phyloP scores from a whole-genome alignment of 2,329 filamentous ascomycete genomes.

The Colletotrichum endophyticum region DNA sequence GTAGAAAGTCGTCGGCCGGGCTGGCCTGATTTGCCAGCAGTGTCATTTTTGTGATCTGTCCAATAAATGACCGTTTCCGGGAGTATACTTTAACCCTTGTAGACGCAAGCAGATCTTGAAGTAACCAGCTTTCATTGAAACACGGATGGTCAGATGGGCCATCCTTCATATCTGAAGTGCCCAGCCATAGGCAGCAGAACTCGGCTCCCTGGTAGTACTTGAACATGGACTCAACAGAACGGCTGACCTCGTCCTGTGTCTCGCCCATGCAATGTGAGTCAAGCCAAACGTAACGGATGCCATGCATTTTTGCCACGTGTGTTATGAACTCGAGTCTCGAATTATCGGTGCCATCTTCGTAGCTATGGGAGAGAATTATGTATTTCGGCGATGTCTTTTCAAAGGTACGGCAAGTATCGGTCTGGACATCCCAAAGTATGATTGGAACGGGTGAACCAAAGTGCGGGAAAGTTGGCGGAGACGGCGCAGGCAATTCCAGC shows the following conservation, averaged over 20 bases:
- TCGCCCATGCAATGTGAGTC: not conserved
- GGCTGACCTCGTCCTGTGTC: not conserved
- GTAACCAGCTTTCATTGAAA: not conserved
- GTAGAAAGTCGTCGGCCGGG: no score
- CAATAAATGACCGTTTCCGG: rapidly evolving
- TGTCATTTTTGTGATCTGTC: not conserved
- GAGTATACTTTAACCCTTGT: rapidly evolving
- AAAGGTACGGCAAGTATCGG: not conserved
- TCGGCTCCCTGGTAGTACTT: not conserved
- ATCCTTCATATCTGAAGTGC: no score
- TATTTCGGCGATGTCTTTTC: not conserved
- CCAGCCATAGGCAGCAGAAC: not conserved
- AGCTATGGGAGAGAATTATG: not conserved
- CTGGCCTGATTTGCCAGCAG: no score
- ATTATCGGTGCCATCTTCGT: not conserved
- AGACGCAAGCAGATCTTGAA: not conserved
- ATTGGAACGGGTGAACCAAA: not conserved
- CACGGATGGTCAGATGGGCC: not conserved
- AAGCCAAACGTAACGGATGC: rapidly evolving
- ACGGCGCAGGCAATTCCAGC: not conserved
- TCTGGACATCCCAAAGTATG: not conserved
- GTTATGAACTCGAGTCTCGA: not conserved
- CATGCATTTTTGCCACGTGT: not conserved
- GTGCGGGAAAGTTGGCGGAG: not conserved
- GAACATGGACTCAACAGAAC: not conserved